These are phyloP conservation scores for Adansonia grandidieri DNA, from an alignment of 441 rosid species.

Conservation along the genomic window DNA sequence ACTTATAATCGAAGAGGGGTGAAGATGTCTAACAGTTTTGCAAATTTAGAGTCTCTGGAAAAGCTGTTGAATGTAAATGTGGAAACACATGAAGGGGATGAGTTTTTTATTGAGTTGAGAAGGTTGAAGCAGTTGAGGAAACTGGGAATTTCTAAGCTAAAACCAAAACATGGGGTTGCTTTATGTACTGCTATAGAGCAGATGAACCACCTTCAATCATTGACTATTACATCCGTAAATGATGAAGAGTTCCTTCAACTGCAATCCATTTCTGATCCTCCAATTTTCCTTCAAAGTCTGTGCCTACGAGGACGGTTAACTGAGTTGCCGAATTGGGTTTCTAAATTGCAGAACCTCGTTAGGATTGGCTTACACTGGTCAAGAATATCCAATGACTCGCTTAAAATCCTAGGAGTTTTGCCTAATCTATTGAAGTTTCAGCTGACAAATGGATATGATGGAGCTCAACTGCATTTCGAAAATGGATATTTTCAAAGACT, in stretches of 20 bases:
- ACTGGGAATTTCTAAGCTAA: constrained; percentile 9
- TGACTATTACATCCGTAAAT: not conserved
- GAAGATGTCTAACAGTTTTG: not conserved
- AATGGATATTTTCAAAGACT: constrained; percentile 9
- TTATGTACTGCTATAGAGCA: not conserved
- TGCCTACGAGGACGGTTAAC: constrained; percentile 11
- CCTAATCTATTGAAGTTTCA: constrained; percentile 16
- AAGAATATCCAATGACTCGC: not conserved
- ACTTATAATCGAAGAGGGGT: not conserved
- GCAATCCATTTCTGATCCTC: constrained; percentile 11
- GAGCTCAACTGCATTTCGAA: constrained; percentile 16
- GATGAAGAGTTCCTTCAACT: not conserved
- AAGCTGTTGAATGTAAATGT: not conserved
- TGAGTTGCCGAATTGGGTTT: constrained; percentile 21
- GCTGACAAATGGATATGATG: constrained; percentile 2
- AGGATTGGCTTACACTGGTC: constrained; percentile 13
- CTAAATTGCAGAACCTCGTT: constrained; percentile 8
- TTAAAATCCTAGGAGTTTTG: constrained; percentile 18
- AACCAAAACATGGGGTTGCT: not conserved
- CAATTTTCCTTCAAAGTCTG: not conserved
- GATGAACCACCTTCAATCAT: not conserved
- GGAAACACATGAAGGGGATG: not conserved
- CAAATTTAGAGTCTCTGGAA: not conserved
- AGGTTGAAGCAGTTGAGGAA: constrained; percentile 11
- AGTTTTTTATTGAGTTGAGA: not conserved